Evolutionary conservation across 225 moss, liverwort and hornwort species (phyloP), one percentile per base, ranked within the genome.

Genomic region (Ulota crispa): DNA sequence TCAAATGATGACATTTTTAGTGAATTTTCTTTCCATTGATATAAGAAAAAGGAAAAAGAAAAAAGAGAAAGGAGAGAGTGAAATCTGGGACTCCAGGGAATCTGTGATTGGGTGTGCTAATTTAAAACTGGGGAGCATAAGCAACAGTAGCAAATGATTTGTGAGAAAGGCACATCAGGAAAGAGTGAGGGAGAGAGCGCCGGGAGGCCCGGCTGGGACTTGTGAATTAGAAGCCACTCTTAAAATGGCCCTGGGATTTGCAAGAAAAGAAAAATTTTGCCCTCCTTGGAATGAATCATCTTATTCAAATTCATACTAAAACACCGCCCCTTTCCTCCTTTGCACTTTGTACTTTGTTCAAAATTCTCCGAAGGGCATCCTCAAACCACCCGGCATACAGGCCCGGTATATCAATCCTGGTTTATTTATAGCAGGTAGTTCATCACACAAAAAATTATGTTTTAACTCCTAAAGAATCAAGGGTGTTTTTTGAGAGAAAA

Each of bases 51-150:
- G 8, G 37, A 13, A 18, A 7, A 9, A 11, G 3, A 52, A 16
- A 45, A 0, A 7, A 0, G 9, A 3, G 10, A 41, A 23, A 26
- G 53, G 7, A 50, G 16, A 15, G 62, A 68, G 77, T 19, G 1
- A 81, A 79, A 86, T 82, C 69, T 75, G 43, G 16, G 74, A 0
- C 4, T 42, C 68, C 69, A 78, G 45, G 55, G 68, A 73, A 63
- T 63, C 69, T 0, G 78, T 27, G 78, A 82, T 82, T 36, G 82
- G 23, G 74, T 1, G 1, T 27, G n/a, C 69, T 82, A 78, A 78
- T 69, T 43, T 63, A 57, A 43, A 74, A 2, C 53, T 52, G 0
- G 2, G 43, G 27, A 34, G 62, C 60, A 36, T 32, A 68, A 77
- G 30, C 65, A 72, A 81, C 57, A 81, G 72, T 66, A 18, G 70